phyloP scores from a whole-genome alignment of 2,329 filamentous ascomycete species.

The Monilinia fructicola region DNA sequence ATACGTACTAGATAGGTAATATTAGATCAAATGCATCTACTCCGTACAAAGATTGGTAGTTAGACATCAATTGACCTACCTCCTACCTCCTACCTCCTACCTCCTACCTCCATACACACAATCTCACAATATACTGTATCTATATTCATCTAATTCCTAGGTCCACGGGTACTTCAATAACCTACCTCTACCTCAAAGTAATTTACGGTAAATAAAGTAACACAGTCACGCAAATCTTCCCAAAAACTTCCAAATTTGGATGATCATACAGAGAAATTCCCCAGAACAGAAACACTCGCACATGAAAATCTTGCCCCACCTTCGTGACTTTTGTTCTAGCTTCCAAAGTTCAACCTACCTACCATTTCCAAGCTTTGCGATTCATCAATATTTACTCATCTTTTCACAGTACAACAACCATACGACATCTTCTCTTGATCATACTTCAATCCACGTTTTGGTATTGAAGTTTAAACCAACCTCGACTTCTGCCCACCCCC shows the following conservation, averaged over 20 bases:
- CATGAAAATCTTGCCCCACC: constrained; percentile 18
- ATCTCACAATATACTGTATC: too few species aligned
- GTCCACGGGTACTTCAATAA: not conserved
- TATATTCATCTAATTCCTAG: not conserved
- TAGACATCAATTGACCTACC: too few species aligned
- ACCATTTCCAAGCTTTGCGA: constrained; percentile 18
- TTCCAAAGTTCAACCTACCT: constrained; percentile 14
- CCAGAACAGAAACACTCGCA: not conserved
- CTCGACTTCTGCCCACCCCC: not conserved
- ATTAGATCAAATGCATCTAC: too few species aligned
- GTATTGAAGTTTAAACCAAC: constrained; percentile 3
- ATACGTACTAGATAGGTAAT: too few species aligned
- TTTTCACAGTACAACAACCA: not conserved
- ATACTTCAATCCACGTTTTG: constrained; percentile 2
- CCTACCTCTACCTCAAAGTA: too few species aligned
- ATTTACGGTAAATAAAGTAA: constrained; percentile 9
- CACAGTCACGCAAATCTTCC: not conserved
- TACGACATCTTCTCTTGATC: constrained; percentile 5
- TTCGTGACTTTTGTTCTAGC: constrained; percentile 22
- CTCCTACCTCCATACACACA: too few species aligned
- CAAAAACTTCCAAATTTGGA: not conserved
- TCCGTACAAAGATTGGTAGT: too few species aligned
- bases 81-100: too few species aligned
- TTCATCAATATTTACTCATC: constrained; percentile 1
- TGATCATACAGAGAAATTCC: constrained; percentile 11